phyloP scores from a whole-genome alignment of 2,329 filamentous ascomycete genomes.

The Calonectria hawksworthii region DNA sequence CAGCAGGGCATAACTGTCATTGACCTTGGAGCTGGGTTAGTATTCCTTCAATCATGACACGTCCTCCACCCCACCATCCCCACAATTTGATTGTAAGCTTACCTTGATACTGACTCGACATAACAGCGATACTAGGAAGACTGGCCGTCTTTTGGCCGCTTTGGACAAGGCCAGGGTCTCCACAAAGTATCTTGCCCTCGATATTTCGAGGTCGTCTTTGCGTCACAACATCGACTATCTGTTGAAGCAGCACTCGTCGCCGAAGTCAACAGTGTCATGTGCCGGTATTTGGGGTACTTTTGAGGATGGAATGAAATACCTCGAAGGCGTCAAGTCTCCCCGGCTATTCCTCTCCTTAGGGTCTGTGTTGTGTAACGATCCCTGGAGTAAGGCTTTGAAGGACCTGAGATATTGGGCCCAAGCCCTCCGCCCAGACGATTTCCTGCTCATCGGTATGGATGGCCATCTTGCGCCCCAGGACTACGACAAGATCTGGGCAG shows the following conservation, averaged over 20 bases:
- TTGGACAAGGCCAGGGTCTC: constrained; percentile 49
- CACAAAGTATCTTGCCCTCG: constrained; percentile 56
- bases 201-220: constrained; percentile 56
- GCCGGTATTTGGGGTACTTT: constrained; percentile 58
- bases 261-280: constrained; percentile 48
- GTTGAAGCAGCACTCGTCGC: constrained; percentile 44
- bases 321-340: constrained; percentile 47
- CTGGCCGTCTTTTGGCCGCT: constrained; percentile 53
- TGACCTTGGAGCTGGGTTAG: constrained; percentile 59
- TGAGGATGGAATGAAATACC: constrained; percentile 50
- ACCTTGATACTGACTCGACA: constrained; percentile 33
- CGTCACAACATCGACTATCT: constrained; percentile 52
- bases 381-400: constrained; percentile 51
- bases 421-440: constrained; percentile 51
- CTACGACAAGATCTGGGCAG: constrained; percentile 55
- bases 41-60: constrained; percentile 16
- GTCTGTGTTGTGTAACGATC: constrained; percentile 59
- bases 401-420: constrained; percentile 54
- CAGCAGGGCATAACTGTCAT: constrained; percentile 52
- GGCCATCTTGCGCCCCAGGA: constrained; percentile 52
- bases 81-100: constrained; percentile 35
- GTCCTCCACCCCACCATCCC: constrained; percentile 4
- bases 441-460: constrained; percentile 58
- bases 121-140: constrained; percentile 57
- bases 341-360: constrained; percentile 58